These are phyloP conservation scores for Russula emetica DNA, from an alignment of 768 basidiomycete genomes.

Conservation along the genomic window DNA sequence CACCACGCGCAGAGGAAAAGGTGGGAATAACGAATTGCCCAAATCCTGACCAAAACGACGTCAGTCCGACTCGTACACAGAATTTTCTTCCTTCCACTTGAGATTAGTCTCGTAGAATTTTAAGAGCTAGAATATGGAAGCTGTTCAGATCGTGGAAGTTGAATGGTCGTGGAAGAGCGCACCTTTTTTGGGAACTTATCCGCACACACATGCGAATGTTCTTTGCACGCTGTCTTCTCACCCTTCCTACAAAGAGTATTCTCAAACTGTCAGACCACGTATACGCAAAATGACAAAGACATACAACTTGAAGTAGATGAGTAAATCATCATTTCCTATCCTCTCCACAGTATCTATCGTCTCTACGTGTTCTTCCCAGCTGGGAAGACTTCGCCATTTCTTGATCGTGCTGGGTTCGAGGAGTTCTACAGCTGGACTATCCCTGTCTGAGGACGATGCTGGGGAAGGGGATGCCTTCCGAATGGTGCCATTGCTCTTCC, in stretches of 20 bases:
- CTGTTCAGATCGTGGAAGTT: conserved; percentile 9
- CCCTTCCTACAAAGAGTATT: conserved; percentile 36
- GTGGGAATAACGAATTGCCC: neutral
- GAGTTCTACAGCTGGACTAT: conserved; percentile 32
- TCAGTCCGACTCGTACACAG: conserved; percentile 28
- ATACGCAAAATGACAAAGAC: conserved; percentile 32
- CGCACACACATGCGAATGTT: conserved; percentile 48
- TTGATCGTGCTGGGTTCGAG: conserved; percentile 45
- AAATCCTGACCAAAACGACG: neutral
- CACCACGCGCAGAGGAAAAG: neutral
- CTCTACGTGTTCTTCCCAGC: conserved; percentile 65
- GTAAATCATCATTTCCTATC: conserved; percentile 42
- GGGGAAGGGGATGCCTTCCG: conserved; percentile 17
- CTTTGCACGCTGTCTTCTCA: conserved; percentile 48
- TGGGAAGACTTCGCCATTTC: conserved; percentile 45
- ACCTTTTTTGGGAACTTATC: conserved; percentile 69
- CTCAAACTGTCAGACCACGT: conserved; percentile 2
- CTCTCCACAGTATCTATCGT: conserved; percentile 72
- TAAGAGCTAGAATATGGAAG: conserved; percentile 46
- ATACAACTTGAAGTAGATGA: conserved; percentile 69
- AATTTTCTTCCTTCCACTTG: conserved; percentile 47
- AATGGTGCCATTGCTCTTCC: conserved; percentile 37
- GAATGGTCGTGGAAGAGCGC: conserved; percentile 21
- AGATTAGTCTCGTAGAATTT: conserved; percentile 65
- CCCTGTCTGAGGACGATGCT: conserved; percentile 27